These are phyloP conservation scores for Volvox africanus DNA, from an alignment of 139 green algal genomes.

Conservation along the genomic window DNA sequence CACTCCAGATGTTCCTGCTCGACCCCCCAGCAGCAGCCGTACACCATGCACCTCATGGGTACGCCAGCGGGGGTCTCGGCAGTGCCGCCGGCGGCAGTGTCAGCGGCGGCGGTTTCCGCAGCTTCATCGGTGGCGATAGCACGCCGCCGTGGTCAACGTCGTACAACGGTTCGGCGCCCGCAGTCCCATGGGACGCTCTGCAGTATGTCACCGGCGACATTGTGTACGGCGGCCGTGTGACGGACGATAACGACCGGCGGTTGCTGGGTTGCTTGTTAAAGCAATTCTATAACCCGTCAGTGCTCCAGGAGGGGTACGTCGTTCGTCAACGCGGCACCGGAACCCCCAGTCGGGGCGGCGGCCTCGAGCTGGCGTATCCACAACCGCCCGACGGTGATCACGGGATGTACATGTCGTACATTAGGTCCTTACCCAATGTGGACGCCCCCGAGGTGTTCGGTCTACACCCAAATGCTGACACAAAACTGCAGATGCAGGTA, in stretches of 20 bases:
- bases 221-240: slow-evolving; percentile 91
- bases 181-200: slow-evolving; percentile 78
- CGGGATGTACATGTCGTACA: slow-evolving; percentile 63
- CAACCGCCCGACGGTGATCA: slow-evolving; percentile 55
- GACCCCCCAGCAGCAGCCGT: not conserved
- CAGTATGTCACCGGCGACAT: slow-evolving; percentile 84
- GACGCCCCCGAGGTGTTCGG: slow-evolving; percentile 87
- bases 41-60: not conserved
- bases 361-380: slow-evolving; percentile 46
- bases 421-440: slow-evolving; percentile 62
- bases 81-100: not conserved
- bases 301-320: slow-evolving; percentile 17
- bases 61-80: not conserved
- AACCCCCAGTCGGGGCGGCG: not conserved
- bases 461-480: slow-evolving; percentile 86
- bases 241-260: slow-evolving; percentile 86
- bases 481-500: slow-evolving; percentile 71
- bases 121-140: not conserved
- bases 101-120: not conserved
- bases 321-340: not conserved
- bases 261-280: slow-evolving; percentile 76
- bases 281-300: slow-evolving; percentile 61
- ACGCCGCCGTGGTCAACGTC: not conserved
- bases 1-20: slow-evolving; percentile 63
- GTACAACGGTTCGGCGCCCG: not conserved